phyloP scores from a whole-genome alignment of 129 eudicot species.

The Tanacetum coccineum region DNA sequence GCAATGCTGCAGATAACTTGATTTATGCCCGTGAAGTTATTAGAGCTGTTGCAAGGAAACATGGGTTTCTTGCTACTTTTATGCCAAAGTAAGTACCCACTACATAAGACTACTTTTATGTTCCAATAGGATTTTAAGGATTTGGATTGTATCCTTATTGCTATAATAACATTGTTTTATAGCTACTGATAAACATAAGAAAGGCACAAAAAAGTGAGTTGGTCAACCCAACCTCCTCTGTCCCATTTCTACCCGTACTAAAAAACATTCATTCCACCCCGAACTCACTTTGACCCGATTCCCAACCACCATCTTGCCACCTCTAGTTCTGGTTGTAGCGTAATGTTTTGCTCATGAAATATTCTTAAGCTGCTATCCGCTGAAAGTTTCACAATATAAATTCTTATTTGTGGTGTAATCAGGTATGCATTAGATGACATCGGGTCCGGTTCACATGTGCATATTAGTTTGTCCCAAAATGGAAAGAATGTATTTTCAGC shows the following conservation, averaged over 20 bases:
- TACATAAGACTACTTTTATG: too few species aligned
- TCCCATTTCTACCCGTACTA: not conserved
- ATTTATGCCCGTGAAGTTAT: constrained; percentile 81
- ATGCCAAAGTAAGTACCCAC: constrained; percentile 74
- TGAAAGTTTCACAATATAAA: constrained; percentile 15
- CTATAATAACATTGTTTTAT: too few species aligned
- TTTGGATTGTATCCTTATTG: too few species aligned
- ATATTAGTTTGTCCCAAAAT: constrained; percentile 75
- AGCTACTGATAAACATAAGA: too few species aligned
- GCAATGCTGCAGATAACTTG: constrained; percentile 73
- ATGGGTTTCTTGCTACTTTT: constrained; percentile 85
- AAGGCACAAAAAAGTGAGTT: too few species aligned
- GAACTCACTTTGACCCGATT: too few species aligned
- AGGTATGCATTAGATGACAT: constrained; percentile 76
- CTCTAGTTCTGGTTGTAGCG: not conserved
- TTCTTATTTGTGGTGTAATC: constrained; percentile 16
- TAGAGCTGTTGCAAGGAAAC: constrained; percentile 87
- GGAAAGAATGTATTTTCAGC: constrained; percentile 84
- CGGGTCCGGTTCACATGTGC: constrained; percentile 98
- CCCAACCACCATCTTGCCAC: too few species aligned
- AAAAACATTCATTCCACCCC: too few species aligned
- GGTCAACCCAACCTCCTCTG: not conserved
- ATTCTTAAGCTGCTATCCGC: not conserved
- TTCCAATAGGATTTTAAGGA: too few species aligned
- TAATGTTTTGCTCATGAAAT: constrained; percentile 4